A percentile compares a stretch with the other conserved stretches of the same genome.
These are phyloP conservation scores for Purpureocillium lavendulum DNA, from an alignment of 2,329 filamentous ascomycete species.

Conservation along the genomic window DNA sequence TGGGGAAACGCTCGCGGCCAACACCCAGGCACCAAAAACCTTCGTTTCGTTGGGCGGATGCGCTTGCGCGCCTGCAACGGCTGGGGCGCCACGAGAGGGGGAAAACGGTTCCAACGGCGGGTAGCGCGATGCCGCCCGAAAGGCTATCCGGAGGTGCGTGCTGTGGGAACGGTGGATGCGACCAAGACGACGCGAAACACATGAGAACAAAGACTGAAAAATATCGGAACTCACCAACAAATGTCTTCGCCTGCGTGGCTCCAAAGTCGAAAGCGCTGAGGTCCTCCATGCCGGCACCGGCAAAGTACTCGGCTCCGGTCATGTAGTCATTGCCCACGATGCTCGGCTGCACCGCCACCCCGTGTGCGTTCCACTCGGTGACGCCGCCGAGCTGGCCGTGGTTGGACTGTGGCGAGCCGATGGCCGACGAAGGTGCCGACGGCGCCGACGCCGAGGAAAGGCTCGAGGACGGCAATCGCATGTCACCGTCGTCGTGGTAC, in stretches of 20 bases:
- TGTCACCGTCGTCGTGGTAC: slow-evolving; percentile 42
- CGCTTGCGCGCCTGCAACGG: no score
- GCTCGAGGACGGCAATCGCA: slow-evolving; percentile 45
- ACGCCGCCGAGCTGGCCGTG: slow-evolving; percentile 48
- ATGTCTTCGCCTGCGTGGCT: slow-evolving; percentile 35
- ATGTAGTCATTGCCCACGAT: slow-evolving; percentile 53
- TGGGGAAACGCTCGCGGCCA: no score
- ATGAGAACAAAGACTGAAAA: slow-evolving; percentile 5
- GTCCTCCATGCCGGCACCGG: slow-evolving; percentile 40
- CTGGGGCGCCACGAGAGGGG: no score
- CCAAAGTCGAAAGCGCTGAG: slow-evolving; percentile 38
- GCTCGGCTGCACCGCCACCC: slow-evolving; percentile 51
- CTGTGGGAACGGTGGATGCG: background rate
- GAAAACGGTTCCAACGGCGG: no score
- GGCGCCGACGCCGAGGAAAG: slow-evolving; percentile 53
- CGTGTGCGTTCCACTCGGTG: slow-evolving; percentile 47
- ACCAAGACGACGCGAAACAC: no score
- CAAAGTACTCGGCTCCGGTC: slow-evolving; percentile 45
- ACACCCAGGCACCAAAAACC: no score
- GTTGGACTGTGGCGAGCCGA: slow-evolving; percentile 58
- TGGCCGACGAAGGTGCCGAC: slow-evolving; percentile 58
- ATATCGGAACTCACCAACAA: slow-evolving; percentile 46
- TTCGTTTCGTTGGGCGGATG: no score
- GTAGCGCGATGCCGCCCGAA: background rate
- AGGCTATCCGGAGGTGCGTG: background rate